A percentile compares a stretch with the other conserved stretches of the same genome.
Evolutionary conservation across 192 early-diverging fungal species (phyloP).

Genomic region (Linnemannia zychae): DNA sequence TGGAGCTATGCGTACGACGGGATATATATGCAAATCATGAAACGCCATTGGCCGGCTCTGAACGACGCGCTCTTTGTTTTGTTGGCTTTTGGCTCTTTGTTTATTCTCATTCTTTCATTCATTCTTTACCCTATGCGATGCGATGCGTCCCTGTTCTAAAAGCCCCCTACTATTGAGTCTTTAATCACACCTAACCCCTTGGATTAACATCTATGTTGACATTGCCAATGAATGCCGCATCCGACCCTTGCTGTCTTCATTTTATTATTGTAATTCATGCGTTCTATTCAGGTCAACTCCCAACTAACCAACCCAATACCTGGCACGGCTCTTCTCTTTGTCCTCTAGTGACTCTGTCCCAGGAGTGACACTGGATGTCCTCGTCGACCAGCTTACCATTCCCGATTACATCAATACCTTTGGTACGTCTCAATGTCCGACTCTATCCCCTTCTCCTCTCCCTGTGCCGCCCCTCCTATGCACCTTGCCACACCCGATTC

Average conservation of each 20-base stretch:
- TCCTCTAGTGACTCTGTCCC: conserved; percentile 34
- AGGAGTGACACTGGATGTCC: conserved; percentile 43
- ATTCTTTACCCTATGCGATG: conserved; percentile 2
- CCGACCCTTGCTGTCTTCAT: background rate
- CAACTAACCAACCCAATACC: background rate
- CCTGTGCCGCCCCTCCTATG: background rate
- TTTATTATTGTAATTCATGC: background rate
- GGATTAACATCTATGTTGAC: background rate
- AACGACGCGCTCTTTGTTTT: background rate
- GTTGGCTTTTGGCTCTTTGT: conserved; percentile 2
- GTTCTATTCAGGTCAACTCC: background rate
- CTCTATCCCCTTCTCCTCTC: background rate
- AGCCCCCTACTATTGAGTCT: background rate
- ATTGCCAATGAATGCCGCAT: background rate
- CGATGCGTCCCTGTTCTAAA: background rate
- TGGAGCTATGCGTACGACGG: background rate
- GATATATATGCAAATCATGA: conserved; percentile 10
- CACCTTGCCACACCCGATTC: background rate
- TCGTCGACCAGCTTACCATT: conserved; percentile 46
- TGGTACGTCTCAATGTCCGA: conserved; percentile 25
- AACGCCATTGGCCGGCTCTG: background rate
- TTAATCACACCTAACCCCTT: background rate
- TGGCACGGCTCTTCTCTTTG: too few relatives aligned
- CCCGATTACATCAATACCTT: conserved; percentile 34
- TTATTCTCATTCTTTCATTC: background rate